Evolutionary conservation across 208 protist genomes (phyloP), one percentile per base, ranked within the genome.

Genomic region (Leptomonas seymouri): DNA sequence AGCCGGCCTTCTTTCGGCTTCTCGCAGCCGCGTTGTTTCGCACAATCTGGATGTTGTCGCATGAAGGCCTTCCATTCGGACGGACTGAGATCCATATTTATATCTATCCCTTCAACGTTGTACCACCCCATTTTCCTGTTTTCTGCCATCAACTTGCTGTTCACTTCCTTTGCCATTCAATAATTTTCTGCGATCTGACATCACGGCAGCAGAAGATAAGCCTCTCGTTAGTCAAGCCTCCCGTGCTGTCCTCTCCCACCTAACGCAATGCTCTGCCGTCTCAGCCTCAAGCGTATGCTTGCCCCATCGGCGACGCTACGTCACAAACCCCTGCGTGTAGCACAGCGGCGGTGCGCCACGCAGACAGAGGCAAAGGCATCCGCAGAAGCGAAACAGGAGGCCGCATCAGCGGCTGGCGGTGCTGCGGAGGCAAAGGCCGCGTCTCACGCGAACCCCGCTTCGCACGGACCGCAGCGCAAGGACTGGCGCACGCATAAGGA

Each of bases 401-500:
- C 77, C 5, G 61, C 60, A 0, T 75, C 64, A 23, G 65, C 73
- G 0, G 56, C 67, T 15, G 57, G 73, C 55, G 69, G 67, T 23
- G 57, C 59, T 31, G 70, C 59, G 0, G 53, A 67, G 60, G 71
- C 60, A 44, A 77, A 83, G 41, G 53, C 66, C 9, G 49, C 56
- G 6, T 30, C 64, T n/a, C 59, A 65, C 63, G 69, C 45, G 2
- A 66, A 54, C 11, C 28, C 78, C 1, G 54, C 66, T 28, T 65
- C 68, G 23, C 74, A 69, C 44, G 67, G 74, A 0, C 81, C 80
- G 34, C 72, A 90, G 46, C 84, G 86, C 36, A 91, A 91, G 61
- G 86, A 93, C 67, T 91, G 90, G 86, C 84, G 90, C 55, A 89
- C 81, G 41, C 80, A 91, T 55, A 84, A 86, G 71, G 86, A 92